These are phyloP conservation scores for Floccularia luteovirens DNA, from an alignment of 768 basidiomycete species.

Conservation along the genomic window DNA sequence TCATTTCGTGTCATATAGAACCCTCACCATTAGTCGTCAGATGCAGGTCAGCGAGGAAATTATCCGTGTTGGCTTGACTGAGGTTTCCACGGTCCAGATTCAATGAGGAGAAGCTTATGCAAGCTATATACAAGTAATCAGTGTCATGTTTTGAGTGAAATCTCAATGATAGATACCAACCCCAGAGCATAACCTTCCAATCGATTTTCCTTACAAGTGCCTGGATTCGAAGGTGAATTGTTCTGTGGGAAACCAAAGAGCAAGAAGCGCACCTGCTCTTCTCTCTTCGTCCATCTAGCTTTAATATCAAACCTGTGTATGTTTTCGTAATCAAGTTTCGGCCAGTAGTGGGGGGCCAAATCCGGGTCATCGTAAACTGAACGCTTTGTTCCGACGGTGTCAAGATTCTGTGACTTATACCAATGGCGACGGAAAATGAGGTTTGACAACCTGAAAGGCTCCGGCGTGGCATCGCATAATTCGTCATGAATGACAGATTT, in stretches of 20 bases:
- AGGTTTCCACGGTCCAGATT: constrained; percentile 49
- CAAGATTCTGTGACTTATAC: constrained; percentile 17
- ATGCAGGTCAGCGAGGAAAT: constrained; percentile 46
- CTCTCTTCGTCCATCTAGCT: constrained; percentile 52
- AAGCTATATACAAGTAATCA: constrained; percentile 20
- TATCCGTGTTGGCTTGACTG: constrained; percentile 50
- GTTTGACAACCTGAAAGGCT: constrained; percentile 24
- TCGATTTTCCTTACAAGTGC: constrained; percentile 47
- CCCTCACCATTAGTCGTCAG: constrained; percentile 38
- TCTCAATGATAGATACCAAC: constrained; percentile 9
- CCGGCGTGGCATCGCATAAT: constrained; percentile 26
- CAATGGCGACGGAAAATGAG: constrained; percentile 22
- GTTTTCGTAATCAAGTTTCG: constrained; percentile 46
- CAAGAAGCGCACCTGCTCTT: constrained; percentile 32
- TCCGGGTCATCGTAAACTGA: constrained; percentile 46
- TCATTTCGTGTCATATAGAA: not conserved
- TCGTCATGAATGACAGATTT: constrained; percentile 15
- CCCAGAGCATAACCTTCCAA: constrained; percentile 53
- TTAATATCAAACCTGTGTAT: constrained; percentile 46
- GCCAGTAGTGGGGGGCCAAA: constrained; percentile 38
- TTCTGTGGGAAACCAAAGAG: too few species aligned
- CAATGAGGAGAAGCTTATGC: constrained; percentile 48
- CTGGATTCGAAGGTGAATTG: too few species aligned
- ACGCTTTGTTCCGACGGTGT: constrained; percentile 38
- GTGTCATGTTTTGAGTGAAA: too few species aligned